phyloP scores from a whole-genome alignment of 495 filamentous ascomycete genomes.

The Penicillium cosmopolitanum region DNA sequence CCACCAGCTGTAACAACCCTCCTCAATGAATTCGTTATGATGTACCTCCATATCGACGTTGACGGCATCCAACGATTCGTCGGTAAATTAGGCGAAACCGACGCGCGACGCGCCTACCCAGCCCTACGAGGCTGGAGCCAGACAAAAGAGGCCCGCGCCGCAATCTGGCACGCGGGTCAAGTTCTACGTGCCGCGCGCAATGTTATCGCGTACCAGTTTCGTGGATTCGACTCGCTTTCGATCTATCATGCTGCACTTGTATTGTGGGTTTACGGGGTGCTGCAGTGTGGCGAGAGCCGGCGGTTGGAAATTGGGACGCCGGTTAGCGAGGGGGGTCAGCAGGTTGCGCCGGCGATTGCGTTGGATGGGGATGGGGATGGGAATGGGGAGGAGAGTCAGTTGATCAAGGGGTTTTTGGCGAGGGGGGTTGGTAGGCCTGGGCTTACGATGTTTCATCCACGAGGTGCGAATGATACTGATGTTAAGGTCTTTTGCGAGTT shows the following conservation, averaged over 20 bases:
- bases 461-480: neutral
- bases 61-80: constrained; percentile 65
- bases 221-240: constrained; percentile 59
- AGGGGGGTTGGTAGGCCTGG: constrained; percentile 32
- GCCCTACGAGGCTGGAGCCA: constrained; percentile 54
- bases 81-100: constrained; percentile 61
- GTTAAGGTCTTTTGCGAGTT: constrained; percentile 22
- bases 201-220: constrained; percentile 48
- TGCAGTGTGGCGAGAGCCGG: constrained; percentile 28
- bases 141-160: constrained; percentile 50
- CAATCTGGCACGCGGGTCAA: constrained; percentile 64
- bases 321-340: constrained; percentile 23
- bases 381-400: constrained; percentile 41
- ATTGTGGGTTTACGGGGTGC: constrained; percentile 59
- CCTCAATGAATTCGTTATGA: constrained; percentile 54
- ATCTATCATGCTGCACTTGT: constrained; percentile 59
- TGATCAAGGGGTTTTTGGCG: constrained; percentile 41
- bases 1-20: constrained; percentile 31
- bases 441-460: constrained; percentile 31
- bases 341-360: neutral
- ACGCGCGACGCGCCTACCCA: constrained; percentile 54
- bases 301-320: constrained; percentile 7
- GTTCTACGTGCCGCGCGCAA: constrained; percentile 53
- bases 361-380: constrained; percentile 41
- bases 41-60: constrained; percentile 60